phyloP scores from a whole-genome alignment of 345 rosid species.

The Populus euphratica region DNA sequence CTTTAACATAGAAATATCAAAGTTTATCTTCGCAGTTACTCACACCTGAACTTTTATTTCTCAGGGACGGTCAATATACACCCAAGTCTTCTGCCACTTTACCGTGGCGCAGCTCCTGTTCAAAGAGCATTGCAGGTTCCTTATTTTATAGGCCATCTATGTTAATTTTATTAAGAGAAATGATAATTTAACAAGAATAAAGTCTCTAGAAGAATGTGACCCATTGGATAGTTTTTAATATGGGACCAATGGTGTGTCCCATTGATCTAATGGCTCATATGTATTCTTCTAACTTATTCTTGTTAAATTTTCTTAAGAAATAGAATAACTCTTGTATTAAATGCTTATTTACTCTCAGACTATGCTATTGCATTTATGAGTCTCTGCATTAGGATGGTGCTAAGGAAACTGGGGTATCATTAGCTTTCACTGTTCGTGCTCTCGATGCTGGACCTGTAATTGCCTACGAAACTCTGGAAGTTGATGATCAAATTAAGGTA shows the following conservation, averaged over 20 bases:
- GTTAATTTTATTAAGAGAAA: neutral
- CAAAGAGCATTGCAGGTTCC: constrained; percentile 83
- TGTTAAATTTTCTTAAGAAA: too few species aligned
- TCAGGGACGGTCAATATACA: constrained; percentile 94
- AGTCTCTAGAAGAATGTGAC: too few species aligned
- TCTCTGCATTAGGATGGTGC: constrained; percentile 71
- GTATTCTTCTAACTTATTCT: too few species aligned
- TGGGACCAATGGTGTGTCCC: too few species aligned
- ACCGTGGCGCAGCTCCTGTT: constrained; percentile 97
- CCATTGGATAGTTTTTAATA: too few species aligned
- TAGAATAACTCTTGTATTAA: neutral
- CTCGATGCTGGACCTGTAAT: constrained; percentile 93
- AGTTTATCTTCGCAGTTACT: neutral
- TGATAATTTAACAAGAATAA: too few species aligned
- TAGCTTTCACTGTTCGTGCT: constrained; percentile 79
- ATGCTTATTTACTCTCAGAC: constrained; percentile 6
- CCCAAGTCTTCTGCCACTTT: constrained; percentile 80
- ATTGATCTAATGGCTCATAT: too few species aligned
- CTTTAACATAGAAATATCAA: neutral
- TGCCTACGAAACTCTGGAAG: constrained; percentile 48
- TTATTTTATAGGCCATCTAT: constrained; percentile 6
- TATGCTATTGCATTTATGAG: constrained; percentile 18
- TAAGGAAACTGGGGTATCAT: constrained; percentile 81
- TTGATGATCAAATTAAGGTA: constrained; percentile 87
- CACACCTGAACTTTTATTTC: constrained; percentile 1